These are phyloP conservation scores for Alnus rubra DNA, from an alignment of 306 rosid genomes.

Conservation along the genomic window DNA sequence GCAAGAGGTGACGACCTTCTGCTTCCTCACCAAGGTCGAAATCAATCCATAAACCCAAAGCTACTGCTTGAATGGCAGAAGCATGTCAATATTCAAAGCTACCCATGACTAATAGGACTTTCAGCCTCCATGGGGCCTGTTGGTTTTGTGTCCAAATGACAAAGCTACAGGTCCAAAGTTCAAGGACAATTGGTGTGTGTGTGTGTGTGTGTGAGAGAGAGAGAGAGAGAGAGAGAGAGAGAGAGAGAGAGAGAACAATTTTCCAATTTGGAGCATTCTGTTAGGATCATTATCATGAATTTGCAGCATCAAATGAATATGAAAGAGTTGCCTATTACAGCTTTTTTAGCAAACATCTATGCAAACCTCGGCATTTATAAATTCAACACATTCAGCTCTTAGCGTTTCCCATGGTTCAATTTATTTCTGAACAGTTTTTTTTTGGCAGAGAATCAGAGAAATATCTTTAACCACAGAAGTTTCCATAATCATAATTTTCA, in stretches of 20 bases:
- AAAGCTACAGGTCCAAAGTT: constrained; percentile 1
- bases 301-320: neutral
- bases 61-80: neutral
- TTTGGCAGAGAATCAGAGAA: neutral
- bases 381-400: neutral
- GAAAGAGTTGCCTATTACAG: neutral
- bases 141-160: neutral
- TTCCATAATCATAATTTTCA: neutral
- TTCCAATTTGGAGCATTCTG: neutral
- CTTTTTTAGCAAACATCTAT: neutral
- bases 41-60: neutral
- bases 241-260: neutral
- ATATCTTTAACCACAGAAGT: neutral
- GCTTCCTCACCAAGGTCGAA: neutral
- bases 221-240: neutral
- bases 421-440: neutral
- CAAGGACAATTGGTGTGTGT: neutral
- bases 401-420: neutral
- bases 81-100: neutral
- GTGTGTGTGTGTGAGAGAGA: neutral
- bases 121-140: neutral
- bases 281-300: neutral
- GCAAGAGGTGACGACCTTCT: too few relatives aligned
- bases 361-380: neutral
- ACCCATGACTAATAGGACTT: neutral